Percentiles rank a stretch among this genome's conserved stretches.
Evolutionary conservation across 2,329 filamentous ascomycete genomes (phyloP).

Genomic region (Fusarium falciforme): DNA sequence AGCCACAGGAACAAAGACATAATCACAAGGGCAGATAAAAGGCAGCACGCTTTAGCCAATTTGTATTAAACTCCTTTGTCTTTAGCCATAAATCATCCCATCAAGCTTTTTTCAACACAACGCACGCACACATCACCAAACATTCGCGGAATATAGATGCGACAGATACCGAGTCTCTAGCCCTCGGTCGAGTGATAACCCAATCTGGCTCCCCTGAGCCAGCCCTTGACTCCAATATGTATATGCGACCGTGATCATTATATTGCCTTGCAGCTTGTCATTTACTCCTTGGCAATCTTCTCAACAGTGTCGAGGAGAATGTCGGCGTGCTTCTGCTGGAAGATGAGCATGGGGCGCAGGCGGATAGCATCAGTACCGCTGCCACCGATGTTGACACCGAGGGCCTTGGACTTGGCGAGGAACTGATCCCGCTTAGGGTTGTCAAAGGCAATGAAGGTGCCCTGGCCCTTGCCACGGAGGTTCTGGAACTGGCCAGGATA

Average conservation of each 20-base stretch:
- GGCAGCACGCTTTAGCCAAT: conserved; percentile 8
- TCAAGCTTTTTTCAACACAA: neutral
- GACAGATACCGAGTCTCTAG: conserved; percentile 3
- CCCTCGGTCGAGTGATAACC: conserved; percentile 15
- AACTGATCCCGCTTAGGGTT: conserved; percentile 83
- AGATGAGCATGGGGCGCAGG: conserved; percentile 89
- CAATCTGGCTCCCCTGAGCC: conserved; percentile 6
- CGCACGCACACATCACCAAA: neutral
- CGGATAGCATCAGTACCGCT: conserved; percentile 80
- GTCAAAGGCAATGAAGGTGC: conserved; percentile 95
- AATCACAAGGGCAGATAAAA: neutral
- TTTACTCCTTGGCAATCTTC: conserved; percentile 70
- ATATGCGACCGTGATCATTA: neutral
- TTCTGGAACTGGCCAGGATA: conserved; percentile 85
- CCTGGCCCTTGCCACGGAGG: conserved; percentile 86
- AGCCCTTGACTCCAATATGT: conserved; percentile 21
- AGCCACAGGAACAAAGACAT: neutral
- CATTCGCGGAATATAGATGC: neutral
- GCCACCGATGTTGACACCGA: conserved; percentile 90
- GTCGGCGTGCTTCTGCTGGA: conserved; percentile 92
- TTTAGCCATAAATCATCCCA: neutral
- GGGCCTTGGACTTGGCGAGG: conserved; percentile 79
- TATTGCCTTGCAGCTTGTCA: neutral
- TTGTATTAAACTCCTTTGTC: conserved; percentile 7
- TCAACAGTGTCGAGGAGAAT: conserved; percentile 83